Evolutionary conservation across 306 rosid species (phyloP).

Genomic region (Fragaria vesca): DNA sequence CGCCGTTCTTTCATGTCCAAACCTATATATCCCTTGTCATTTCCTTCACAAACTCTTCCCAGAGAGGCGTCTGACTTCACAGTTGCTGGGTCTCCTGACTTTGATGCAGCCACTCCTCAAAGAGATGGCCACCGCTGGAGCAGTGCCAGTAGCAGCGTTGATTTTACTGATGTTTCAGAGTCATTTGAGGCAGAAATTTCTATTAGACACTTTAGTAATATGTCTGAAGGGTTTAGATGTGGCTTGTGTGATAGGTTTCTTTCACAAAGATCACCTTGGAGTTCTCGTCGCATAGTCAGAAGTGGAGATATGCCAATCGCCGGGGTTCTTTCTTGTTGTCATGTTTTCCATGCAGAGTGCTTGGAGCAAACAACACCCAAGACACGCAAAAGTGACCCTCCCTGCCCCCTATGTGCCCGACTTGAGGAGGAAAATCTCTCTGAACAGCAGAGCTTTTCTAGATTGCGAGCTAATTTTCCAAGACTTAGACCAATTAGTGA

Average conservation of each 20-base stretch:
- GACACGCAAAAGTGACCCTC: constrained; percentile 64
- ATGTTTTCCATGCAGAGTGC: constrained; percentile 87
- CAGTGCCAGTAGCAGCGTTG: constrained; percentile 77
- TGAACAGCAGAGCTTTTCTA: constrained; percentile 44
- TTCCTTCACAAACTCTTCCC: constrained; percentile 42
- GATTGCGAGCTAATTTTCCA: constrained; percentile 48
- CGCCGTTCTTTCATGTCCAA: constrained; percentile 76
- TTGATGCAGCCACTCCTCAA: constrained; percentile 52
- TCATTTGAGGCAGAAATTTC: constrained; percentile 63
- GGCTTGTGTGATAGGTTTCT: constrained; percentile 73
- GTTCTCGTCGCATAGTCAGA: constrained; percentile 77
- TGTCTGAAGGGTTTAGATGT: constrained; percentile 59
- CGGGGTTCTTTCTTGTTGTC: constrained; percentile 78
- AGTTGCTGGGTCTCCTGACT: constrained; percentile 45
- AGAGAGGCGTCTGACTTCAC: constrained; percentile 53
- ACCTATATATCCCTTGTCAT: constrained; percentile 73
- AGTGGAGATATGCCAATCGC: constrained; percentile 86
- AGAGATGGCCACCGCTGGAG: constrained; percentile 64
- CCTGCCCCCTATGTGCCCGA: constrained; percentile 68
- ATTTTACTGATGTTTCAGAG: constrained; percentile 69
- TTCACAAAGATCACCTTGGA: constrained; percentile 86
- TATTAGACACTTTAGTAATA: constrained; percentile 26
- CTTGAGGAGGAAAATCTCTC: constrained; percentile 50
- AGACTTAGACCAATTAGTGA: constrained; percentile 47
- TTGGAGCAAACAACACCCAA: constrained; percentile 74